Base-by-base conservation (phyloP, 2,329 filamentous ascomycete species). In the Fusarium duplospermum region DNA sequence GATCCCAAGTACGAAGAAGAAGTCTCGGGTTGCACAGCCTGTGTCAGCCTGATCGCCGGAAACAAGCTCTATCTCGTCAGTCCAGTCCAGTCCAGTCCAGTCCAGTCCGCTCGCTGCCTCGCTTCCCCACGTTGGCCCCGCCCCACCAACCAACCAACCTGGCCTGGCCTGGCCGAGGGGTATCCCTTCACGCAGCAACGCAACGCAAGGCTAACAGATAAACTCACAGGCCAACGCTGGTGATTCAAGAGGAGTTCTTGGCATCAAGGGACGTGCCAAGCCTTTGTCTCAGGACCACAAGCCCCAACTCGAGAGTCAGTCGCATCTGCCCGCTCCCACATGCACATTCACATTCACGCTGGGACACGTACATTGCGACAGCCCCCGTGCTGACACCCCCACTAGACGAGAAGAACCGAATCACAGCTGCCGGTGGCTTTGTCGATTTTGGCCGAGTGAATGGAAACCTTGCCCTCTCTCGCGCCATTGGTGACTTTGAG, bases 241-340 rank as follows among this genome's bases (percentile, higher is more conserved):
- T 81, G 96, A 99, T 84, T 99, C 96, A 73, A 92, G 96, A 87
- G 94, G 93, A 81, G 96, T 99, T 29, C 86, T 99, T 75, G 96
- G 96, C 79, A 94, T 99, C 80, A 99, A 98, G 87, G 96, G 96
- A 76, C 91, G 96, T 79, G 96, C 96, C 77, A 99, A 98, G 87
- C 96, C 96, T 62, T 89, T 99, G 70, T 99, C 96, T n/a, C 97
- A 97, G 82, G 96, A 99, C 83, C 96, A 99, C 88, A 99, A 99
- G 86, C 96, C 96, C 47, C 95, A 98, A 83, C 98, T 98, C 78
- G 96, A 99, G 89, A 94, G 95, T 97, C 82, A 67, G 87, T 83
- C n/a, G 33, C 66, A 67, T 66, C 61, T 45, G n/a, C 20, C 47
- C 45, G 52, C 59, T 45, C 27, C 20, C 54, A 33, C 31, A 50